Base-by-base conservation (phyloP, 2,329 filamentous ascomycete species). In the Penicillium sp. region DNA sequence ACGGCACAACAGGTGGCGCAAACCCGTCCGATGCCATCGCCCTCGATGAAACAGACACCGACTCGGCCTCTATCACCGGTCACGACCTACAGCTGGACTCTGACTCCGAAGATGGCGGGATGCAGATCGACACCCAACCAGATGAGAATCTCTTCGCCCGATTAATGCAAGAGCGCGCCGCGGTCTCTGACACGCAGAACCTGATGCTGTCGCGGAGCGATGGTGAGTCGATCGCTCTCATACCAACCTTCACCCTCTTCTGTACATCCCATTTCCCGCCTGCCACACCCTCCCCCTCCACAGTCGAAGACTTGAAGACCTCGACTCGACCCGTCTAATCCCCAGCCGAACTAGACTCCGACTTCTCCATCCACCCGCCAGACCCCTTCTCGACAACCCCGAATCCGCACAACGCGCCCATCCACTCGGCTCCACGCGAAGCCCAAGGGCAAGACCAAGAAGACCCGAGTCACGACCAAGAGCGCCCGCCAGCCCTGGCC, bases 41-140 rank as follows among this genome's bases (percentile, higher is more conserved):
- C 8, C 36, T 25, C 16, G 43, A 41, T 30, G 45, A 51, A 15
- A 53, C 56, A 33, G 36, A 43, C 30, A 50, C 47, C 20, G 45
- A 51, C 31, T 41, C 52, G 18, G 37, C 47, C 17, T 33, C 44
- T n/a, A n/a, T n/a, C n/a, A n/a, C n/a, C n/a, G n/a, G n/a, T n/a
- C n/a, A n/a, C n/a, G n/a, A n/a, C n/a, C n/a, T n/a, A 23, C 41
- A 48, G 4, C 41, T 41, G 2, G 50, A 57, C 13, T 46, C 45
- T 3, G 53, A 54, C 10, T 45, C 45, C 0, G 48, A 52, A 9
- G 47, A 52, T 26, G 55, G 57, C 13, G 50, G 47, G 9, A 60
- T 61, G 57, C 45, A 57, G 20, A 27, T 60, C 26, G 56, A 59
- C 7, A 23, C 45, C 13, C 30, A 38, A 16, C n/a, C n/a, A n/a